Conservation (phyloP, 305 asterid species). For the Fraxinus velutina region DNA sequence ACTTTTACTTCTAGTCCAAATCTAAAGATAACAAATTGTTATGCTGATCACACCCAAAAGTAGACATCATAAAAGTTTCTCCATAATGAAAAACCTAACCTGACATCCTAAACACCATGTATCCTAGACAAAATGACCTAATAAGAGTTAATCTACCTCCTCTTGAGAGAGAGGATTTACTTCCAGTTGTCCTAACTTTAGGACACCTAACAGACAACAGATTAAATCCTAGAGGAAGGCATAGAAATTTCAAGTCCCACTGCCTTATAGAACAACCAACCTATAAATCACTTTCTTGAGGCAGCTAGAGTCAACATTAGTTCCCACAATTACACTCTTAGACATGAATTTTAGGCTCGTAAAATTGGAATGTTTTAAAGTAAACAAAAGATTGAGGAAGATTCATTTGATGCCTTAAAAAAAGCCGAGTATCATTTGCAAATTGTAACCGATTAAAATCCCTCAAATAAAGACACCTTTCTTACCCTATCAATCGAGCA, state of each 20-base stretch:
- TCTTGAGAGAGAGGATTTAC: background rate
- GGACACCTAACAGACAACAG: background rate
- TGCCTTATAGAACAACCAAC: background rate
- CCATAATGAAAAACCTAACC: background rate
- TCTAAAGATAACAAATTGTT: background rate
- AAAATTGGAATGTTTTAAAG: background rate
- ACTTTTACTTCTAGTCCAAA: background rate
- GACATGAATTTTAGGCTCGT: background rate
- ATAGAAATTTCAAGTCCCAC: background rate
- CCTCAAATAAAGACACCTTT: background rate
- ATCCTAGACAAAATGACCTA: background rate
- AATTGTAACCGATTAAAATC: background rate
- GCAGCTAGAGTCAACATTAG: background rate
- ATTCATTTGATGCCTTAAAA: background rate
- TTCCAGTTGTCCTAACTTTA: background rate
- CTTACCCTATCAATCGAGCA: background rate
- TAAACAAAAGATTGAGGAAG: background rate
- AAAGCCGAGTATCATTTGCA: background rate
- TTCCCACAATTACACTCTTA: background rate
- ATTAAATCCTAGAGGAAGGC: background rate
- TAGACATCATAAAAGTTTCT: background rate
- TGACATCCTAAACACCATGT: background rate
- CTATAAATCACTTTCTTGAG: background rate
- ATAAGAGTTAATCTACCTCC: background rate
- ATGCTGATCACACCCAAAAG: background rate